Percentiles rank a stretch among this genome's conserved stretches.
These are phyloP conservation scores for Wickerhamomyces sp. DNA, from an alignment of 1,139 yeast species.

Conservation along the genomic window DNA sequence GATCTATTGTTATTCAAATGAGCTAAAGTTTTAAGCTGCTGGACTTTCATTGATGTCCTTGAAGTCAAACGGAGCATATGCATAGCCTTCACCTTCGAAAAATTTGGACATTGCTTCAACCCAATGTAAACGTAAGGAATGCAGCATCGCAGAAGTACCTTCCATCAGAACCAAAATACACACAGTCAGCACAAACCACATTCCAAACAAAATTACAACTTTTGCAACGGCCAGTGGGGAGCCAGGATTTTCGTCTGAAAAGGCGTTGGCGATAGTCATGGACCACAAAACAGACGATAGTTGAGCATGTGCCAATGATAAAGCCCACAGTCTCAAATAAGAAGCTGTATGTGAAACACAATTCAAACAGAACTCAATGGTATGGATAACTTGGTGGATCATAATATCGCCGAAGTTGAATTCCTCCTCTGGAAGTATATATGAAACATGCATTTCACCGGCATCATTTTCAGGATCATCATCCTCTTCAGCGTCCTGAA, in stretches of 20 bases:
- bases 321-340: slow-evolving; percentile 93
- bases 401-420: slow-evolving; percentile 81
- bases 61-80: slow-evolving; percentile 67
- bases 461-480: slow-evolving; percentile 25
- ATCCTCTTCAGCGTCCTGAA: slow-evolving; percentile 25
- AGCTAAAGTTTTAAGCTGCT: not conserved
- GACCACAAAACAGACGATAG: slow-evolving; percentile 90
- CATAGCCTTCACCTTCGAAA: slow-evolving; percentile 76
- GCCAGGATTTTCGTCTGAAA: slow-evolving; percentile 34
- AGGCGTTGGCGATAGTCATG: slow-evolving; percentile 65
- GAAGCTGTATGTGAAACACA: slow-evolving; percentile 99
- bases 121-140: slow-evolving; percentile 81
- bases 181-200: slow-evolving; percentile 76
- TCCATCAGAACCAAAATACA: slow-evolving; percentile 76
- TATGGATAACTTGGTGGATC: slow-evolving; percentile 97
- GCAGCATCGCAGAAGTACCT: slow-evolving; percentile 86
- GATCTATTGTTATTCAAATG: not conserved
- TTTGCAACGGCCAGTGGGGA: slow-evolving; percentile 27
- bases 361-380: slow-evolving; percentile 95
- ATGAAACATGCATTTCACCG: slow-evolving; percentile 11
- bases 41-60: slow-evolving; percentile 15
- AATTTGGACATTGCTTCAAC: slow-evolving; percentile 84
- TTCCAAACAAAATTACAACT: slow-evolving; percentile 48
- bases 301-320: slow-evolving; percentile 96
- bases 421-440: slow-evolving; percentile 28